Conservation (phyloP, 202 grass and related monocot species). For the Carex arenaria region DNA sequence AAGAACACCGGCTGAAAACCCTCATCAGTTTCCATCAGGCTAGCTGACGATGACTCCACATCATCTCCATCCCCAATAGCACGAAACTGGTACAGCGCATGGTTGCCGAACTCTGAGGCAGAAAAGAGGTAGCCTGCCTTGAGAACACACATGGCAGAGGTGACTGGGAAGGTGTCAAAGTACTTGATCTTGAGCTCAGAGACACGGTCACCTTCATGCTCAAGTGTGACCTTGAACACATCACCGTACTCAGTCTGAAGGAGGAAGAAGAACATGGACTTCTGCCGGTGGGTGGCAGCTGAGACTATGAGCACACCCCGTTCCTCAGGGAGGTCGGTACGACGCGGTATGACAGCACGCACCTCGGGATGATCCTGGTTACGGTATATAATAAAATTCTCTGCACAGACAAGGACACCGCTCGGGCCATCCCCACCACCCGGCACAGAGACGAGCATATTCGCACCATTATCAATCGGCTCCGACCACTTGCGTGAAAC, state of each 20-base stretch:
- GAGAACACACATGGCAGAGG: slow-evolving; percentile 74
- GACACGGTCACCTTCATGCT: slow-evolving; percentile 57
- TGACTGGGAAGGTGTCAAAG: slow-evolving; percentile 83
- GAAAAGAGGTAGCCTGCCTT: slow-evolving; percentile 75
- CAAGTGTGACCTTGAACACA: slow-evolving; percentile 82
- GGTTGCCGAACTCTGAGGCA: slow-evolving; percentile 85
- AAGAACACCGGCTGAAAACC: slow-evolving; percentile 96
- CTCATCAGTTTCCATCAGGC: slow-evolving; percentile 93
- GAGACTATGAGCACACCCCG: slow-evolving; percentile 92
- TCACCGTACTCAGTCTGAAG: slow-evolving; percentile 89
- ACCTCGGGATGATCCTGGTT: slow-evolving; percentile 96
- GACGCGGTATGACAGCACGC: slow-evolving; percentile 80
- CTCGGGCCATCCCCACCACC: slow-evolving; percentile 82
- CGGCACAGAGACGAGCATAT: slow-evolving; percentile 84
- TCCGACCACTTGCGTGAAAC: slow-evolving; percentile 88
- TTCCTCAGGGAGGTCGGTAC: slow-evolving; percentile 85
- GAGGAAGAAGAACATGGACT: slow-evolving; percentile 92
- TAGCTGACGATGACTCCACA: slow-evolving; percentile 85
- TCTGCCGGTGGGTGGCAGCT: slow-evolving; percentile 84
- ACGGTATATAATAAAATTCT: slow-evolving; percentile 91
- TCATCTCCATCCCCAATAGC: slow-evolving; percentile 82
- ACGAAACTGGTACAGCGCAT: slow-evolving; percentile 84
- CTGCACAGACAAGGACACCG: slow-evolving; percentile 82
- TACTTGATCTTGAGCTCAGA: slow-evolving; percentile 94
- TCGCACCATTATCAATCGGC: slow-evolving; percentile 85